phyloP scores from a whole-genome alignment of 345 rosid genomes.

The Noccaea bulbosa region DNA sequence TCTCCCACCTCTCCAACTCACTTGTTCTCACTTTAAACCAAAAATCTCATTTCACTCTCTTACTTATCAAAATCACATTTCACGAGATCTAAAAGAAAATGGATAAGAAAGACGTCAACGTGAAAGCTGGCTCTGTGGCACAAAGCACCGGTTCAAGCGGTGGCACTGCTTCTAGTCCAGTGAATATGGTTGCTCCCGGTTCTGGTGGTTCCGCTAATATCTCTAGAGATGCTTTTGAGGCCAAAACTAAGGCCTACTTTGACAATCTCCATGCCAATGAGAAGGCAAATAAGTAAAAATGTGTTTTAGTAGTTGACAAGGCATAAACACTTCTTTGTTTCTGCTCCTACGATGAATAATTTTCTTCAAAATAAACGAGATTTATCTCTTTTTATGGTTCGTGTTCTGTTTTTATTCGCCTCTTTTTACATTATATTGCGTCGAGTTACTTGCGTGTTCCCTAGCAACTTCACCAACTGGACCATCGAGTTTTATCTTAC shows the following conservation, averaged over 20 bases:
- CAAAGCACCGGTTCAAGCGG: constrained; percentile 2
- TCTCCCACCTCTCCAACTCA: neutral
- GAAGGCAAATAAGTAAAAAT: constrained; percentile 1
- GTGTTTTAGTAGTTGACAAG: neutral
- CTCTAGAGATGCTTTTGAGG: constrained; percentile 13
- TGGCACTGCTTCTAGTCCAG: neutral
- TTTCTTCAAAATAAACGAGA: constrained; percentile 17
- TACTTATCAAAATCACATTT: neutral
- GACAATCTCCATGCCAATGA: constrained; percentile 31
- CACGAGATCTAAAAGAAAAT: neutral
- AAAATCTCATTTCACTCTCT: neutral
- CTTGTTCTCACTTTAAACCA: neutral
- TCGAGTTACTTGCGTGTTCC: too few relatives aligned
- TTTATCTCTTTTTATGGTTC: neutral
- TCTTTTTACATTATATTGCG: neutral
- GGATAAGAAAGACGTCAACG: constrained; percentile 13
- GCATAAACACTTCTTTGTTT: constrained; percentile 10
- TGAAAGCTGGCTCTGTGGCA: neutral
- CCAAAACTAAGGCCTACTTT: constrained; percentile 11
- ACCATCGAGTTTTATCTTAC: too few relatives aligned
- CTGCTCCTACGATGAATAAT: neutral
- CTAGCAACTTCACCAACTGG: too few relatives aligned
- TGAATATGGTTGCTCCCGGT: constrained; percentile 26
- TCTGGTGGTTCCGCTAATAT: constrained; percentile 11
- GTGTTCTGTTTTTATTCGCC: neutral